phyloP scores from a whole-genome alignment of 345 rosid species.

The Turritis glabra region DNA sequence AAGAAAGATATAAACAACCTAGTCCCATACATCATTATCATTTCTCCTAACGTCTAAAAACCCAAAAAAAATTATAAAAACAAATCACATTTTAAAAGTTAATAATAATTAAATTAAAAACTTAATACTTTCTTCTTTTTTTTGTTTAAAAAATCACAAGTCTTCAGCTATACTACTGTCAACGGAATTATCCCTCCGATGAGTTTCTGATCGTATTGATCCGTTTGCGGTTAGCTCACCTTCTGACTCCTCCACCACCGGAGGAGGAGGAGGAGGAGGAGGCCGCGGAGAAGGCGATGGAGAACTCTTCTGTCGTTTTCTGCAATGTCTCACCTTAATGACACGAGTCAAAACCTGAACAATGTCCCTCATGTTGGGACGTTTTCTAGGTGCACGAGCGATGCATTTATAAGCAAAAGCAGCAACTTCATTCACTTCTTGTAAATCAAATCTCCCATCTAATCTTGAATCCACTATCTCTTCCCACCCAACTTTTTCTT shows the following conservation, averaged over 20 bases:
- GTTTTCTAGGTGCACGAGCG: slow-evolving; percentile 67
- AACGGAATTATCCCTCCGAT: slow-evolving; percentile 64
- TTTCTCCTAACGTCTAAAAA: slow-evolving; percentile 18
- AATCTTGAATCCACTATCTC: slow-evolving; percentile 87
- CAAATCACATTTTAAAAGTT: background rate
- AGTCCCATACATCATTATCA: slow-evolving; percentile 22
- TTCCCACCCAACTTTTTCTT: slow-evolving; percentile 95
- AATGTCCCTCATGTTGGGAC: slow-evolving; percentile 93
- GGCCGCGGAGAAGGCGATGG: slow-evolving; percentile 26
- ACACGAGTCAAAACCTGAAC: slow-evolving; percentile 82
- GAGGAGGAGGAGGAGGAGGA: slow-evolving; percentile 15
- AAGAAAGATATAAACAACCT: slow-evolving; percentile 13
- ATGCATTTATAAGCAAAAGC: slow-evolving; percentile 87
- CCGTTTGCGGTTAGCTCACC: slow-evolving; percentile 13
- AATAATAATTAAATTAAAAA: background rate
- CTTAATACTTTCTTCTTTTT: background rate
- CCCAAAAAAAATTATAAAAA: background rate
- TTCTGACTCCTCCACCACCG: slow-evolving; percentile 8
- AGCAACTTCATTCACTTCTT: slow-evolving; percentile 88
- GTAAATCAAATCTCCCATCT: slow-evolving; percentile 65
- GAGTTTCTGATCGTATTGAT: slow-evolving; percentile 37
- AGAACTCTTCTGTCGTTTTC: slow-evolving; percentile 59
- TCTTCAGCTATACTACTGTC: slow-evolving; percentile 57
- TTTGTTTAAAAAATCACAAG: slow-evolving; percentile 42
- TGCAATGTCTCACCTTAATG: slow-evolving; percentile 61